Evolutionary conservation across 495 filamentous ascomycete genomes (phyloP).

Genomic region (Parathielavia appendiculata): DNA sequence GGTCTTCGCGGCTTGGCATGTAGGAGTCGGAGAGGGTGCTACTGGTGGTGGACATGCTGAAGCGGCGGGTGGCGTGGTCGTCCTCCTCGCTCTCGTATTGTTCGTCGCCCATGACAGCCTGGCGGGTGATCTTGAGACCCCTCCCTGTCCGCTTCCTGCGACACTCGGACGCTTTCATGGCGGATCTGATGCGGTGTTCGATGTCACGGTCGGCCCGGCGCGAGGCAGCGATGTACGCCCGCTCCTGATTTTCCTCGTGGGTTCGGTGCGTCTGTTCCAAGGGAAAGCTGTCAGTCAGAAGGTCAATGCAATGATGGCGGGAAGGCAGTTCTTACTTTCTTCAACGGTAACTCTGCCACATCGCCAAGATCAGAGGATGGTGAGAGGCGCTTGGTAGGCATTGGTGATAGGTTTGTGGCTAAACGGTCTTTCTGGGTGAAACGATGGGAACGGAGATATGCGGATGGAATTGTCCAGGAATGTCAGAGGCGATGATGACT

Average conservation of each 20-base stretch:
- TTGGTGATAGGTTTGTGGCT: not conserved
- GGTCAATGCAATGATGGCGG: not conserved
- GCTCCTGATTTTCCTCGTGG: conserved; percentile 82
- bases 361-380: not conserved
- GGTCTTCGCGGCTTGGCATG: conserved; percentile 48
- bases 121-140: conserved; percentile 73
- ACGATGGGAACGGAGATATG: not conserved
- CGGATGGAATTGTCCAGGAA: not conserved
- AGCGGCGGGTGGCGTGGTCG: conserved; percentile 52
- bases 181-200: conserved; percentile 86
- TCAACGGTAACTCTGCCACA: not conserved
- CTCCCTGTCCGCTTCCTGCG: conserved; percentile 87
- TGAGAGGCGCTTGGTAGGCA: not conserved
- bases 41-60: conserved; percentile 50
- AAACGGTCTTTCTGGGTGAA: not conserved
- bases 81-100: conserved; percentile 95
- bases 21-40: conserved; percentile 40
- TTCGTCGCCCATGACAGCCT: conserved; percentile 87
- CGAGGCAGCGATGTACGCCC: conserved; percentile 95
- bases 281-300: not conserved
- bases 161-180: conserved; percentile 78
- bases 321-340: not conserved
- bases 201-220: conserved; percentile 80
- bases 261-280: conserved; percentile 54
- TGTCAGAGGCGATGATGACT: not conserved